Percentiles rank a stretch among this genome's conserved stretches.
These are phyloP conservation scores for Eucalyptus sp. DNA, from an alignment of 345 rosid genomes.

Conservation along the genomic window DNA sequence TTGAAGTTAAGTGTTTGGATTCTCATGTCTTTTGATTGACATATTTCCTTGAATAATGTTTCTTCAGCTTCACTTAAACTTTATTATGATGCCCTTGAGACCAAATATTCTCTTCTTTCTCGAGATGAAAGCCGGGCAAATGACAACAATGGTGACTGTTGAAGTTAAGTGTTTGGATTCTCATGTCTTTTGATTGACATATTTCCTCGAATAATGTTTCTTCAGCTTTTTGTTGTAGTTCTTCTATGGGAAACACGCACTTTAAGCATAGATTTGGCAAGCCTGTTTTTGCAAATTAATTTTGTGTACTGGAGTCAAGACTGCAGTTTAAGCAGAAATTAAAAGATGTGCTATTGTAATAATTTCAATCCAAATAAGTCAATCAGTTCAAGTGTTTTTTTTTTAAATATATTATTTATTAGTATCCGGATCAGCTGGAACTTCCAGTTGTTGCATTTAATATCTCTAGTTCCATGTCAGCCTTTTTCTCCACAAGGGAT, in stretches of 20 bases:
- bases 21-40: not conserved
- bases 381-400: not conserved
- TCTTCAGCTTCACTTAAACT: not conserved
- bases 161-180: not conserved
- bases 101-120: not conserved
- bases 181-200: not conserved
- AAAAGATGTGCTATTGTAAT: not conserved
- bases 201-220: not conserved
- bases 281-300: not conserved
- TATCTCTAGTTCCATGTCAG: not conserved
- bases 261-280: not conserved
- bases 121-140: not conserved
- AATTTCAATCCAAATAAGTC: not conserved
- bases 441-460: not conserved
- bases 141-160: not conserved
- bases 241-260: not conserved
- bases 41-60: not conserved
- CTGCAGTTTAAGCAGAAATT: not conserved
- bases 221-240: not conserved
- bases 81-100: not conserved
- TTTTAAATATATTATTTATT: not conserved
- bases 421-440: not conserved
- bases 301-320: not conserved
- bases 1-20: not conserved
- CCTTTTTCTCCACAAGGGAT: not conserved